These are phyloP conservation scores for Tulasnella sp. DNA, from an alignment of 768 basidiomycete species.

Conservation along the genomic window DNA sequence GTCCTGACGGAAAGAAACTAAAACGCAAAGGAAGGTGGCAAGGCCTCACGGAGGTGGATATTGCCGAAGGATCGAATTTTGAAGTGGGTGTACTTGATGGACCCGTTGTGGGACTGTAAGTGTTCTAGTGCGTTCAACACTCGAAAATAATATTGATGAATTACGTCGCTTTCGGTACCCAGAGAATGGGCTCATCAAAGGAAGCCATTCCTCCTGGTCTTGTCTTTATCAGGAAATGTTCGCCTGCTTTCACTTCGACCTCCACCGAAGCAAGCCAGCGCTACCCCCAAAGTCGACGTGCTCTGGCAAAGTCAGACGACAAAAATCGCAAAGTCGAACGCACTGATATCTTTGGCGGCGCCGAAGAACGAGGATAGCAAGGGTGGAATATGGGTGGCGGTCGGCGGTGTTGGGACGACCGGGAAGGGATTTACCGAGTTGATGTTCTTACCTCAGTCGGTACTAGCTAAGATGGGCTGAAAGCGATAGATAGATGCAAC, in stretches of 20 bases:
- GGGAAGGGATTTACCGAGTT: conserved; percentile 55
- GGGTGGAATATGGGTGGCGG: conserved; percentile 29
- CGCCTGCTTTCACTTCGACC: background rate
- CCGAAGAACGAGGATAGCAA: background rate
- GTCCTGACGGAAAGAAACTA: conserved; percentile 17
- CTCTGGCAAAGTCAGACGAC: conserved; percentile 23
- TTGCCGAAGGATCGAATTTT: conserved; percentile 18
- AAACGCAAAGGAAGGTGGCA: conserved; percentile 59
- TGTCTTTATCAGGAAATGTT: background rate
- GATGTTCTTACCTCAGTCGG: background rate
- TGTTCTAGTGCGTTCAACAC: background rate
- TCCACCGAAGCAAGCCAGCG: background rate
- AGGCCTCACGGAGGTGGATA: conserved; percentile 40
- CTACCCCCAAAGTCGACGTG: background rate
- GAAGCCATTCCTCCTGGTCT: background rate
- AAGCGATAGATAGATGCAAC: background rate
- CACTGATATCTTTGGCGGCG: conserved; percentile 33
- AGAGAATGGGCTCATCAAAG: background rate
- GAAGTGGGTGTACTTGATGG: conserved; percentile 49
- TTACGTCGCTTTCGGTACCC: background rate
- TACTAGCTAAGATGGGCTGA: background rate
- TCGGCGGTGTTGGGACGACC: conserved; percentile 50
- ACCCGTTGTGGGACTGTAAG: conserved; percentile 61
- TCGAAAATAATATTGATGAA: background rate
- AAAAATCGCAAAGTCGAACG: conserved; percentile 51